Evolutionary conservation across 306 rosid genomes (phyloP).

Genomic region (Trifolium fragiferum): DNA sequence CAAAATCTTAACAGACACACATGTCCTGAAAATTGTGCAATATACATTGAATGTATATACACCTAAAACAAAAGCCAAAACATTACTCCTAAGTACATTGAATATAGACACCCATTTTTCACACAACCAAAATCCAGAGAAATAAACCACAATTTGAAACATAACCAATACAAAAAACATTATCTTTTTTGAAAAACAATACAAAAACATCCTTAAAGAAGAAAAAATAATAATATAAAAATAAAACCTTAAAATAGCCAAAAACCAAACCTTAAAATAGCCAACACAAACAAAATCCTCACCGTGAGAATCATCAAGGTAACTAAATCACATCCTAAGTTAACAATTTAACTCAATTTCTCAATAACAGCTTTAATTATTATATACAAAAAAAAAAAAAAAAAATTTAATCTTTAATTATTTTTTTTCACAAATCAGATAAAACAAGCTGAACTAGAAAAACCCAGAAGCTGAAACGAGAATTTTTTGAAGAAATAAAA

Average conservation of each 20-base stretch:
- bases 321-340: constrained; percentile 31
- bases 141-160: constrained; percentile 17
- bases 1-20: constrained; percentile 28
- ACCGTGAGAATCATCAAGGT: constrained; percentile 19
- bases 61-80: constrained; percentile 40
- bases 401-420: not conserved
- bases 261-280: constrained; percentile 37
- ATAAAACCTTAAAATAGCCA: not conserved
- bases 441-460: constrained; percentile 23
- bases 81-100: constrained; percentile 45
- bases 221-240: not conserved
- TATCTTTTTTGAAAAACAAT: too few relatives aligned
- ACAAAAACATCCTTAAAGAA: not conserved
- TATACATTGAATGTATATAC: constrained; percentile 40
- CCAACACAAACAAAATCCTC: constrained; percentile 31
- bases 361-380: constrained; percentile 1
- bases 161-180: constrained; percentile 19
- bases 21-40: constrained; percentile 11
- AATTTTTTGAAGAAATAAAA: constrained; percentile 38
- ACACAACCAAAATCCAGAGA: constrained; percentile 20
- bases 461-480: constrained; percentile 44
- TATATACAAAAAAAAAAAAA: not conserved
- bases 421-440: constrained; percentile 23
- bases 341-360: constrained; percentile 14
- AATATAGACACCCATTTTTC: constrained; percentile 42